Percentiles rank a stretch among this genome's conserved stretches.
Evolutionary conservation across 768 basidiomycete genomes (phyloP).

Genomic region (Leccinum longicurvipes): DNA sequence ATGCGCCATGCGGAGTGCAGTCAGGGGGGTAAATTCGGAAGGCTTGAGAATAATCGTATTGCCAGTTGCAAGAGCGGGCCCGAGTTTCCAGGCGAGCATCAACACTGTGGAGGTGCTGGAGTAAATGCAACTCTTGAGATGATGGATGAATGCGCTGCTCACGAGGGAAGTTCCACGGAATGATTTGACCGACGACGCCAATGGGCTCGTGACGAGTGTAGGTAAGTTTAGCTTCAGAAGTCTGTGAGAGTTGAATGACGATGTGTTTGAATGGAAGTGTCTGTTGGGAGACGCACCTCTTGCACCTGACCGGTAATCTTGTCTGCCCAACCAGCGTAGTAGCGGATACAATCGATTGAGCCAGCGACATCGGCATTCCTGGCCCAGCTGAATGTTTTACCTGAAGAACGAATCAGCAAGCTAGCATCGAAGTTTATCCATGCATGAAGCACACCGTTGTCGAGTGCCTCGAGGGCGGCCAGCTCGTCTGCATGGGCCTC

Average conservation of each 20-base stretch:
- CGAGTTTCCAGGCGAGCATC: constrained; percentile 75
- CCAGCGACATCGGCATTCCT: constrained; percentile 45
- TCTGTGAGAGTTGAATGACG: constrained; percentile 21
- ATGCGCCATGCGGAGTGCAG: constrained; percentile 49
- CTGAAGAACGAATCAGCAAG: constrained; percentile 24
- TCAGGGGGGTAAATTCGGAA: constrained; percentile 73
- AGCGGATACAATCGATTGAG: constrained; percentile 45
- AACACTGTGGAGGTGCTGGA: constrained; percentile 30
- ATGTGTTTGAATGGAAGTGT: background rate
- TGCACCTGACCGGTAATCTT: constrained; percentile 76
- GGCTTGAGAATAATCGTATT: constrained; percentile 80
- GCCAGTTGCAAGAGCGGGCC: constrained; percentile 74
- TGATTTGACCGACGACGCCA: constrained; percentile 44
- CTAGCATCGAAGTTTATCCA: background rate
- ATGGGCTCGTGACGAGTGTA: constrained; percentile 22
- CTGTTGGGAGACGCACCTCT: constrained; percentile 36
- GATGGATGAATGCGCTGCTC: constrained; percentile 7
- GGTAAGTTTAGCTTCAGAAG: constrained; percentile 17
- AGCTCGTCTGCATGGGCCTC: constrained; percentile 60
- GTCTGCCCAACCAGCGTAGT: constrained; percentile 91
- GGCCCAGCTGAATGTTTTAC: constrained; percentile 53
- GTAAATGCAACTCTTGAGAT: background rate
- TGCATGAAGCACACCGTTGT: constrained; percentile 45
- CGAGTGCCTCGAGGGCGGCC: constrained; percentile 69
- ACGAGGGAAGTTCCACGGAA: constrained; percentile 67